Base-by-base conservation (phyloP, 495 filamentous ascomycete species). In the Echria macrotheca region DNA sequence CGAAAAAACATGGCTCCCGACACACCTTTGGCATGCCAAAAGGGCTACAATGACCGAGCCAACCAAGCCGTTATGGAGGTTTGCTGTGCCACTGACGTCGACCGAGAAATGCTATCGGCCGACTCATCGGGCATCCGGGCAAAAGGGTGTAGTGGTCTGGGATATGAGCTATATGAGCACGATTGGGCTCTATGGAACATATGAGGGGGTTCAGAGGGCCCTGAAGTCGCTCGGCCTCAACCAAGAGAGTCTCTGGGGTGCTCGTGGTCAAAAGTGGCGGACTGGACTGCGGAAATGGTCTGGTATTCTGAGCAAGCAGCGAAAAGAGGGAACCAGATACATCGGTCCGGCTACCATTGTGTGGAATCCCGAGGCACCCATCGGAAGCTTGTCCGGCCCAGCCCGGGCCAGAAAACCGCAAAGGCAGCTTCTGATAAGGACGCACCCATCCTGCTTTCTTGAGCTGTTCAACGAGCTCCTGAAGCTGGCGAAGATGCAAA, bases 81-180 rank as follows among this genome's bases (percentile, higher is more conserved):
- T 96, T 66, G 79, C 88, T 0, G 65, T 98, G 22, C 88, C 91
- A 0, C 60, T 95, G 37, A 86, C 83, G 26, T 87, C 91, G 1
- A 91, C 85, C 1, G 82, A 89, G 59, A 98, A 98, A 68, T 83
- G 82, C 44, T 96, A 95, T 65, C 73, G 93, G 15, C 80, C 85
- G 29, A 93, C 88, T 1, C 91, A 96, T 69, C 77, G 94, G 29
- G 86, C 90, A n/a, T 77, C 74, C 28, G 67, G 66, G 33, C 71
- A 75, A 32, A 70, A 71, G 42, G 72, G 76, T 10, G 81, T 80
- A 14, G 73, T 83, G 14, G 76, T 91, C 8, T 98, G 94, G 91
- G 93, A 98, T 69, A 89, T 82, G 79, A 96, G 91, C 60, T 98
- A 96, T 62, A 87, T 93, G 69, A 82, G 87, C 61, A 96, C 88